phyloP scores from a whole-genome alignment of 805 yeast species.

The Myxozyma vanderwaltii region DNA sequence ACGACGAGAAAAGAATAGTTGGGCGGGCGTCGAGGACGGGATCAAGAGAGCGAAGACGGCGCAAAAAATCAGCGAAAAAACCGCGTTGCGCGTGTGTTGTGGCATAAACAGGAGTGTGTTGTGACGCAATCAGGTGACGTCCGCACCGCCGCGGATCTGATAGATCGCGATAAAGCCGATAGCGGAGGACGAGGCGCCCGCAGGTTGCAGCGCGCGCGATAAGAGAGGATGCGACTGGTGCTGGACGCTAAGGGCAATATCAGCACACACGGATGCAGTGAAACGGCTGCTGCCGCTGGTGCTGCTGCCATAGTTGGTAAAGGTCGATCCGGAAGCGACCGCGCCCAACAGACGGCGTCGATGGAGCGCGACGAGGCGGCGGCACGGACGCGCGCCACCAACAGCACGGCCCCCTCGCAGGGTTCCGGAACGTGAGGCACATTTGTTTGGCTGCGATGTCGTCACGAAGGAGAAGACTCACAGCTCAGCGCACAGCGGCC shows the following conservation, averaged over 20 bases:
- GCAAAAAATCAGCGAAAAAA: conserved; percentile 10
- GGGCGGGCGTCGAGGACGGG: conserved; percentile 1
- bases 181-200: neutral
- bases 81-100: neutral
- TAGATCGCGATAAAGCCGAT: conserved; percentile 5
- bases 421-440: conserved; percentile 10
- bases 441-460: conserved; percentile 7
- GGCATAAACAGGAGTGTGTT: neutral
- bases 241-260: too few species aligned
- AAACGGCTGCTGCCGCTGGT: neutral
- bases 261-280: too few species aligned
- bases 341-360: conserved; percentile 1
- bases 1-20: neutral
- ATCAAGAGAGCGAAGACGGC: conserved; percentile 6
- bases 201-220: neutral
- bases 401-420: conserved; percentile 7
- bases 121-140: conserved; percentile 9
- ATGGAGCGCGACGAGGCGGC: conserved; percentile 16
- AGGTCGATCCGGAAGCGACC: neutral
- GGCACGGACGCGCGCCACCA: conserved; percentile 19
- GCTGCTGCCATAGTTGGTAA: neutral
- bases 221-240: too few species aligned
- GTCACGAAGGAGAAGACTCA: too few species aligned
- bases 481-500: too few species aligned
- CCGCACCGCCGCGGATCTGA: conserved; percentile 12